Conservation (phyloP, 805 yeast species). For the Lipomyces starkeyi region DNA sequence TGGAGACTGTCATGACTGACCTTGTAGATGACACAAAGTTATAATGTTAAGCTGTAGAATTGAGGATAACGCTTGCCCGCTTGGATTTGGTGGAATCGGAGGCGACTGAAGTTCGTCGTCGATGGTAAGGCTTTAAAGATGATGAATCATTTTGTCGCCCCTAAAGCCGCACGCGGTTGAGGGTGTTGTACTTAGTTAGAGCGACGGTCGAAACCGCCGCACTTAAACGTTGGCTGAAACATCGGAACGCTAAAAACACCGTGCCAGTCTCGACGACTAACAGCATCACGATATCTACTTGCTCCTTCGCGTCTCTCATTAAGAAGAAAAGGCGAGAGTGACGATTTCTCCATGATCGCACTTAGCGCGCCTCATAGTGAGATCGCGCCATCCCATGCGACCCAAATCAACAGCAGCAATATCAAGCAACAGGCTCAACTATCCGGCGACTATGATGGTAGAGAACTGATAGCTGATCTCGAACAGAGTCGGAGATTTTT, state of each 20-base stretch:
- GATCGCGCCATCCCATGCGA: background rate
- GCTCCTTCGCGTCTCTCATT: background rate
- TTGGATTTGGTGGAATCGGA: background rate
- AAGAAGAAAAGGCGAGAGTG: conserved; percentile 47
- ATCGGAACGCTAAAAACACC: background rate
- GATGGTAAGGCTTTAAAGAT: too few relatives aligned
- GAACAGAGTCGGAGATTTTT: conserved; percentile 10
- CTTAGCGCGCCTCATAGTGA: background rate
- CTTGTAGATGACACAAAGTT: background rate
- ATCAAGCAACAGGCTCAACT: background rate
- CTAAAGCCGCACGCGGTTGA: background rate
- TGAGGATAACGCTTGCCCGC: background rate
- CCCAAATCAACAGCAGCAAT: background rate
- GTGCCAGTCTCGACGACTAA: too few relatives aligned
- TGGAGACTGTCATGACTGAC: background rate
- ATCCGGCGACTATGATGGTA: background rate
- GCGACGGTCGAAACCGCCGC: too few relatives aligned
- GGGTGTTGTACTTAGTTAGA: background rate
- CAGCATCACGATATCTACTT: background rate
- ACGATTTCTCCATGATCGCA: background rate
- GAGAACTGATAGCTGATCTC: background rate
- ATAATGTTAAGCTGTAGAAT: background rate
- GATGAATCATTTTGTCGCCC: too few relatives aligned
- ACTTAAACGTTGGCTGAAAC: background rate
- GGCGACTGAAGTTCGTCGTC: too few relatives aligned